phyloP scores from a whole-genome alignment of 768 basidiomycete species.

The Suillus subaureus region DNA sequence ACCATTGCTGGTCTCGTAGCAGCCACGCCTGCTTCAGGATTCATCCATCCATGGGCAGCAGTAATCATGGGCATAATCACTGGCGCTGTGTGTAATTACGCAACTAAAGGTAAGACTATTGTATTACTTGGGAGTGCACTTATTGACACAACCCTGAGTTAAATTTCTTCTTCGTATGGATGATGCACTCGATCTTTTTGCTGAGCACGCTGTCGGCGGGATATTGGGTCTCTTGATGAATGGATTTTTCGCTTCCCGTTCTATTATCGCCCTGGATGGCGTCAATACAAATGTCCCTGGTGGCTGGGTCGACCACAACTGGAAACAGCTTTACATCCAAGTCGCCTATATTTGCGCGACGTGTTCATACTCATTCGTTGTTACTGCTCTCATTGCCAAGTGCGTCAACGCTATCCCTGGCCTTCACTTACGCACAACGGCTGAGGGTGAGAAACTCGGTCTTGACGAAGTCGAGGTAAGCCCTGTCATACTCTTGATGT shows the following conservation, averaged over 20 bases:
- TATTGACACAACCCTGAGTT: slow-evolving; percentile 42
- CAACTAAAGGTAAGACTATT: slow-evolving; percentile 66
- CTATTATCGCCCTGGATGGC: slow-evolving; percentile 69
- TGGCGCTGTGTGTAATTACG: slow-evolving; percentile 78
- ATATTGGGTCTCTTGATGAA: slow-evolving; percentile 74
- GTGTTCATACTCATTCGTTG: slow-evolving; percentile 60
- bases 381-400: slow-evolving; percentile 64
- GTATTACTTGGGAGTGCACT: not conserved
- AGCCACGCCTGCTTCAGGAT: slow-evolving; percentile 88
- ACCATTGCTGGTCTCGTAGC: slow-evolving; percentile 89
- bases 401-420: slow-evolving; percentile 59
- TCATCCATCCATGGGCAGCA: slow-evolving; percentile 74
- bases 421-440: slow-evolving; percentile 52
- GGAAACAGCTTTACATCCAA: slow-evolving; percentile 81
- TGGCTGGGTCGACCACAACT: slow-evolving; percentile 77
- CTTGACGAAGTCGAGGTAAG: slow-evolving; percentile 75
- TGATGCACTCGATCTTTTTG: slow-evolving; percentile 91
- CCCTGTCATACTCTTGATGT: not conserved
- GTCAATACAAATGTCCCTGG: slow-evolving; percentile 54
- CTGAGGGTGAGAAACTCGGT: slow-evolving; percentile 60
- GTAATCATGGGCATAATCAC: slow-evolving; percentile 75
- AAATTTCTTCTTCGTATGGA: slow-evolving; percentile 75
- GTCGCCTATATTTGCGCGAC: slow-evolving; percentile 63
- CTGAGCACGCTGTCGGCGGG: slow-evolving; percentile 87
- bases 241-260: slow-evolving; percentile 70